Evolutionary conservation across 495 filamentous ascomycete species (phyloP).

Genomic region (Glonium stellatum): DNA sequence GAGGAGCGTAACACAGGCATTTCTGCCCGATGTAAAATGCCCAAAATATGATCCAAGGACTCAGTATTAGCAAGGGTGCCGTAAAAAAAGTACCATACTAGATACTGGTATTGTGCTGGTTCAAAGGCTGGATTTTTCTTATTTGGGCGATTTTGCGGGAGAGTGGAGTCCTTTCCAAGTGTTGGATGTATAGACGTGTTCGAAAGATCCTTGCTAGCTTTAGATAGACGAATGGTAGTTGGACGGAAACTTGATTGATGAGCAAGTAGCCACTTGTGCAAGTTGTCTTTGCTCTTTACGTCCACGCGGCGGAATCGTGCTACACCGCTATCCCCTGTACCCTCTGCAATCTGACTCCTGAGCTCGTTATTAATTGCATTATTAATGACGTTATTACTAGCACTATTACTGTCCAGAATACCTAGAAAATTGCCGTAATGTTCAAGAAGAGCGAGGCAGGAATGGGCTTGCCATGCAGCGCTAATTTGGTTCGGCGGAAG

Average conservation of each 20-base stretch:
- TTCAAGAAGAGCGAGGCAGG: no score
- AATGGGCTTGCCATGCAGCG: no score
- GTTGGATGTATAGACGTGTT: slow-evolving; percentile 34
- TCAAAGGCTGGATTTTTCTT: not conserved
- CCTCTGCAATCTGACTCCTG: not conserved
- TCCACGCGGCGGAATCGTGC: not conserved
- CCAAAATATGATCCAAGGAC: slow-evolving; percentile 23
- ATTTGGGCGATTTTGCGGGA: slow-evolving; percentile 34
- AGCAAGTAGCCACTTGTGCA: not conserved
- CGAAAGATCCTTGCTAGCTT: slow-evolving; percentile 37
- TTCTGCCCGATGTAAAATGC: slow-evolving; percentile 4
- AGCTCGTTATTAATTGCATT: no score
- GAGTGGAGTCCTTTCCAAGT: slow-evolving; percentile 39
- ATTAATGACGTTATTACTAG: no score
- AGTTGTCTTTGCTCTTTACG: not conserved
- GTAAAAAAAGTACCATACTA: slow-evolving; percentile 41
- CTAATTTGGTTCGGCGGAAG: no score
- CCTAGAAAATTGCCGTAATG: no score
- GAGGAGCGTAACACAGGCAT: slow-evolving; percentile 21
- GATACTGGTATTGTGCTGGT: slow-evolving; percentile 36
- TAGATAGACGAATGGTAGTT: slow-evolving; percentile 31
- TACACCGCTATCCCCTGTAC: not conserved
- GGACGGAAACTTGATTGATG: slow-evolving; percentile 21
- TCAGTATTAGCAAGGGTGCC: slow-evolving; percentile 31
- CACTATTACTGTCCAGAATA: no score